Evolutionary conservation across 2,329 filamentous ascomycete species (phyloP).

Genomic region (Talaromyces marneffei): DNA sequence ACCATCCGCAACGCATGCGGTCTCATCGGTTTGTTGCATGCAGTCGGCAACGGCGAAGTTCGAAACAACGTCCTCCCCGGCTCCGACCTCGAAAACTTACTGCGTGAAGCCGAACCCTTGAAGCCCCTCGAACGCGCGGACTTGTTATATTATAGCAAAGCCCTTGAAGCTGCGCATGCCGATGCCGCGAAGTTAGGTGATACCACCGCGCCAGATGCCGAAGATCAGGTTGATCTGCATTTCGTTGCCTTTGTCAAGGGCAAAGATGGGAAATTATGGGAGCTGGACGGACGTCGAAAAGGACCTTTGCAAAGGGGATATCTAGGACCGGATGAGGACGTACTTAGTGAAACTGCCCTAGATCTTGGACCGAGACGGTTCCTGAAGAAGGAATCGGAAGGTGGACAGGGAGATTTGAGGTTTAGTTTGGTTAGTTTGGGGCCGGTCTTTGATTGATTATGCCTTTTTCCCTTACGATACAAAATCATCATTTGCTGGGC

Average conservation of each 20-base stretch:
- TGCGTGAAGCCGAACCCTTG: constrained; percentile 65
- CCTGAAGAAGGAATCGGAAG: constrained; percentile 52
- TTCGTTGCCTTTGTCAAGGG: constrained; percentile 92
- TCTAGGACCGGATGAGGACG: constrained; percentile 59
- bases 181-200: constrained; percentile 71
- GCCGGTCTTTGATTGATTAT: constrained; percentile 44
- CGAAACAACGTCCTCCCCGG: constrained; percentile 53
- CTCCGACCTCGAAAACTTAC: constrained; percentile 48
- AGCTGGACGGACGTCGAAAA: constrained; percentile 69
- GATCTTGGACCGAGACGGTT: constrained; percentile 61
- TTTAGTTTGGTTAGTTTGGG: constrained; percentile 60
- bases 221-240: constrained; percentile 84
- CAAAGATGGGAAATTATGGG: constrained; percentile 66
- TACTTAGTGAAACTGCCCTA: constrained; percentile 69
- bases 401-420: constrained; percentile 51
- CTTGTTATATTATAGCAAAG: constrained; percentile 69
- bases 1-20: constrained; percentile 93
- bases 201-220: constrained; percentile 68
- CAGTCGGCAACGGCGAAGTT: constrained; percentile 69
- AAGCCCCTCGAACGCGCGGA: constrained; percentile 60
- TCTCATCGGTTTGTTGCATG: constrained; percentile 80
- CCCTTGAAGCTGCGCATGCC: constrained; percentile 71
- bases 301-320: constrained; percentile 65
- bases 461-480: background rate
- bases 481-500: background rate